These are phyloP conservation scores for Butyriboletus appendiculatus DNA, from an alignment of 1,284 basidiomycete species.

Conservation along the genomic window DNA sequence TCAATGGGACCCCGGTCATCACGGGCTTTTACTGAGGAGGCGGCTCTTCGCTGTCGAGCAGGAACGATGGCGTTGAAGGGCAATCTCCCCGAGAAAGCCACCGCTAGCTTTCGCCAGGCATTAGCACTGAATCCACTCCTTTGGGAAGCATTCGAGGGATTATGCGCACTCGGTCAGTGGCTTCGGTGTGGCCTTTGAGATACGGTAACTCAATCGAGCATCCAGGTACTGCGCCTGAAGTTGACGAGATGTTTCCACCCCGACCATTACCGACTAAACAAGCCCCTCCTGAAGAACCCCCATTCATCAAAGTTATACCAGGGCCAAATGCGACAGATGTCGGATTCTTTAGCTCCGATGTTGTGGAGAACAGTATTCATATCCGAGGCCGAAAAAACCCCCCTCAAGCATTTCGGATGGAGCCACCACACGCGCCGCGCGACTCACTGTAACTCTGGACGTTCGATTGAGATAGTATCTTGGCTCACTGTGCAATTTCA, in stretches of 20 bases:
- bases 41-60: conserved; percentile 65
- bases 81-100: conserved; percentile 73
- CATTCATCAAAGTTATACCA: conserved; percentile 39
- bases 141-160: conserved; percentile 93
- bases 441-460: conserved; percentile 60
- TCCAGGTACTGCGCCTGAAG: conserved; percentile 63
- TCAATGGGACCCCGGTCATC: conserved; percentile 52
- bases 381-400: conserved; percentile 58
- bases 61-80: conserved; percentile 74
- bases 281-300: conserved; percentile 49
- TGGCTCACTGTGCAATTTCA: conserved; percentile 28
- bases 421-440: conserved; percentile 46
- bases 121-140: conserved; percentile 77
- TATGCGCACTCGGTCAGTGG: conserved; percentile 78
- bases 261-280: conserved; percentile 60
- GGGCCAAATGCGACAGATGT: conserved; percentile 55
- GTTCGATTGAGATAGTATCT: conserved; percentile 1
- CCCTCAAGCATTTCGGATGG: conserved; percentile 55
- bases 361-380: conserved; percentile 51
- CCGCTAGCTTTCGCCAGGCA: conserved; percentile 70
- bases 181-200: conserved; percentile 1
- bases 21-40: conserved; percentile 62
- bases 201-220: conserved; percentile 18
- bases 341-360: conserved; percentile 81
- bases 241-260: conserved; percentile 71